phyloP scores from a whole-genome alignment of 441 rosid genomes.

The Kokia cookei region DNA sequence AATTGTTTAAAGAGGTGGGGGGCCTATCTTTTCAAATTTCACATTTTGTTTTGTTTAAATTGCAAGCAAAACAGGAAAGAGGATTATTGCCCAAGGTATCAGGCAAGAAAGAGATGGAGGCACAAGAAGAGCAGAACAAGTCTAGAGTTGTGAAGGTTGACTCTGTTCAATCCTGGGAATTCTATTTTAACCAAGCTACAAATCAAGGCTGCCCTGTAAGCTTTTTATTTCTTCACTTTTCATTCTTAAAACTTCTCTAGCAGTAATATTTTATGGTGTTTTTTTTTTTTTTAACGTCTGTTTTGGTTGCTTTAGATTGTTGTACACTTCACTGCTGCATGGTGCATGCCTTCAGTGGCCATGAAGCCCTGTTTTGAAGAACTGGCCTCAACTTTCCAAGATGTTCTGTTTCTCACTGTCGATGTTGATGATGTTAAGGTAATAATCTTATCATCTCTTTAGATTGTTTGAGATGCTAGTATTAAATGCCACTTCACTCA shows the following conservation, averaged over 20 bases:
- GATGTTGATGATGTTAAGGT: constrained; percentile 96
- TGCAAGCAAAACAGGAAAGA: background rate
- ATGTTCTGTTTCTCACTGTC: constrained; percentile 69
- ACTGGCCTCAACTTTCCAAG: constrained; percentile 51
- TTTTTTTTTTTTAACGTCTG: background rate
- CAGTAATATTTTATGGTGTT: no score
- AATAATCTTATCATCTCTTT: background rate
- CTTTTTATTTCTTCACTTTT: background rate
- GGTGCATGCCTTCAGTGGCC: constrained; percentile 93
- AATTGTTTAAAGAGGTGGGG: background rate
- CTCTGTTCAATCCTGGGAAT: constrained; percentile 62
- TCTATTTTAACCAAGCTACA: constrained; percentile 49
- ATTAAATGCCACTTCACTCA: no score
- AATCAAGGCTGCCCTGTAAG: constrained; percentile 54
- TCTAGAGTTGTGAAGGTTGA: constrained; percentile 55
- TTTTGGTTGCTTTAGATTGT: constrained; percentile 37
- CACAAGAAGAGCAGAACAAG: constrained; percentile 36
- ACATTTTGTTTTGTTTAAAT: no score
- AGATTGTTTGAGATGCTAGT: no score
- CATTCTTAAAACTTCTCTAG: no score
- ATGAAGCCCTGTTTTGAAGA: constrained; percentile 83
- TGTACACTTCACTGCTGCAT: constrained; percentile 82
- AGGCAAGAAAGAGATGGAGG: constrained; percentile 31
- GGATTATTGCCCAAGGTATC: background rate
- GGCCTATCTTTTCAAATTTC: no score